Evolutionary conservation across 352 stramenopile genomes (phyloP), one percentile per base, ranked within the genome.

Genomic region (Phytophthora pluvialis): DNA sequence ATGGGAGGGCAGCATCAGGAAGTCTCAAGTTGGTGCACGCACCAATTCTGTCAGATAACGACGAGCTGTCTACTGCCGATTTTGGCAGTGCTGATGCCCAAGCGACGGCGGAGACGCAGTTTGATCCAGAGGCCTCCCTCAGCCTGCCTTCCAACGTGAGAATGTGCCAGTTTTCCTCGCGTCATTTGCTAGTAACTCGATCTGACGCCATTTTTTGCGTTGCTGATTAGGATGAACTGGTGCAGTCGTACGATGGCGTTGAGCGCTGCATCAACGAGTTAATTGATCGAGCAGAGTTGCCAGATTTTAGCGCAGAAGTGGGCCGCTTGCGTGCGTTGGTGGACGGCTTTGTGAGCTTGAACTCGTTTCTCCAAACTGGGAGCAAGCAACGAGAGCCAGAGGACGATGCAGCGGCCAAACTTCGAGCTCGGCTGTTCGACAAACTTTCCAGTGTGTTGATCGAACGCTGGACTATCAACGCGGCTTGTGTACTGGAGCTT

Each of bases 11-110:
- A 11, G 61, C 52, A 13, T 42, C 60, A 2, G 43, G 52, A 31
- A 67, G 60, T 25, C 47, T 70, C 48, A 89, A 86, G 53, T 60
- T 87, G 33, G 72, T 84, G 15, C 75, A 89, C 32, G 76, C 76
- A 1, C 73, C 73, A 15, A 60, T 78, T 16, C 28, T 78, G 31
- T 60, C 65, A 5, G 38, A 53, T 7, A 46, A 73, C 3, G 38
- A 46, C 12, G 11, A 48, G 2, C 8, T 67, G 3, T 56, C 51
- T 8, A 28, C 7, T 11, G 36, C 25, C 13, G 35, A 47, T 4
- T 13, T 26, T n/a, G 43, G 47, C 33, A 51, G 38, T 1, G 49
- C 58, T 3, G 31, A 59, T 9, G 54, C 21, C 16, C 45, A 66
- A 4, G 48, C 16, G 13, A 13, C 36, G 4, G n/a, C 4, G 3